Base-by-base conservation (phyloP, 768 basidiomycete genomes). In the Rhizopogon salebrosus region DNA sequence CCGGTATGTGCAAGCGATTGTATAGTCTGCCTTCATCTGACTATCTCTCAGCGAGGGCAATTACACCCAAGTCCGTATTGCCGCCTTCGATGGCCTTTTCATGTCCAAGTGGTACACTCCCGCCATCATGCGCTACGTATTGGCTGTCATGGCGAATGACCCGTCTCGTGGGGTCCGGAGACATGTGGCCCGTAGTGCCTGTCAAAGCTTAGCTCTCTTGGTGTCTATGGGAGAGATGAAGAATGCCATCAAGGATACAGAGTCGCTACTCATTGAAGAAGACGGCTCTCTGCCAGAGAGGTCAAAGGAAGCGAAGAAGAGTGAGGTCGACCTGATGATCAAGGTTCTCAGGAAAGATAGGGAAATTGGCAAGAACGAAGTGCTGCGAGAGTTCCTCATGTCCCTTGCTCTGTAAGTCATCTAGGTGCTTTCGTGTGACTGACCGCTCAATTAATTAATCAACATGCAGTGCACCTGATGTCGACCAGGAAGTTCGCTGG, bases 41-140 rank as follows among this genome's bases (percentile, higher is more conserved):
- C 53, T 41, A 41, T 16, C 35, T 51, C 54, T 24, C 58, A 95
- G 95, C 23, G 93, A 97, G 70, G 97, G 95, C 37, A 97, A 98
- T 64, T 93, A 88, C 60, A 87, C 86, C 2, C 87, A 91, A 64
- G 90, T 99, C 41, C 87, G 97, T 41, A 80, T 92, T 41, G 85
- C 90, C 4, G 95, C 97, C 3, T 97, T 99, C 60, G 97, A 99
- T 68, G 90, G 92, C 31, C 77, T 98, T 9, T 86, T 95, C 76
- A 72, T 93, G 65, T 87, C 87, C 53, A 86, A 92, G 70, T 88
- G 93, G 92, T 86, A 92, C 65, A 78, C 85, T 2, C 84, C 85
- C 34, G 80, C 83, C 62, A 84, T 95, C 60, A 89, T 91, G 82
- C 82, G 83, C 13, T 98, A 98, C 63, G 76, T 98, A 57, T 77